A percentile compares a stretch with the other conserved stretches of the same genome.
These are phyloP conservation scores for Taxillus chinensis DNA, from an alignment of 164 flowering plant genomes.

Conservation along the genomic window DNA sequence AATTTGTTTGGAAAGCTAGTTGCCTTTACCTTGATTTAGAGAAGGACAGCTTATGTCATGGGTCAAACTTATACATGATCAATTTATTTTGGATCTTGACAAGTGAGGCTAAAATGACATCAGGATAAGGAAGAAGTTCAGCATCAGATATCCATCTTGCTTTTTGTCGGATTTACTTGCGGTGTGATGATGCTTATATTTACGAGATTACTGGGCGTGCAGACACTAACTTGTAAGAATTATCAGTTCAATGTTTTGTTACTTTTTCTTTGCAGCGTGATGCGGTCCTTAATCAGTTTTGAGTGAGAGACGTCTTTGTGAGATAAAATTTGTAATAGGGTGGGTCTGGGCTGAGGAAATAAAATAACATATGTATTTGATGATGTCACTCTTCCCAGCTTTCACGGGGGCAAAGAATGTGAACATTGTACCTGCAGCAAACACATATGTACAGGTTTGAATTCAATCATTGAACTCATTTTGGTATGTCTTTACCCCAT, in stretches of 20 bases:
- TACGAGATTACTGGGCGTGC: slow-evolving; percentile 53
- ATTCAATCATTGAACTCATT: neutral
- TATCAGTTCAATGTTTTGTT: neutral
- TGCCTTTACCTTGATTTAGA: too few species aligned
- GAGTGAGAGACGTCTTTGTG: too few species aligned
- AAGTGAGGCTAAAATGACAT: slow-evolving; percentile 8
- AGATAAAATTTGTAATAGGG: too few species aligned
- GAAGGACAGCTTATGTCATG: too few species aligned
- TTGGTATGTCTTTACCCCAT: neutral
- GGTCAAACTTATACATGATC: neutral
- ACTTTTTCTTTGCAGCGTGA: neutral
- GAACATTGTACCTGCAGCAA: slow-evolving; percentile 34
- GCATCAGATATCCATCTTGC: slow-evolving; percentile 78
- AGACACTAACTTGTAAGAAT: slow-evolving; percentile 65
- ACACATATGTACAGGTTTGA: slow-evolving; percentile 37
- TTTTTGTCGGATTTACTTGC: slow-evolving; percentile 66
- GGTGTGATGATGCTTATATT: slow-evolving; percentile 75
- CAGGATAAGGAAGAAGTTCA: slow-evolving; percentile 82
- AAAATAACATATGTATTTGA: neutral
- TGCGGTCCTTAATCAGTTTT: neutral
- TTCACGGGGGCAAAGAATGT: slow-evolving; percentile 31
- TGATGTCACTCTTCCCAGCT: slow-evolving; percentile 19
- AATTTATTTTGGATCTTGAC: too few species aligned
- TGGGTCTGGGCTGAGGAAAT: too few species aligned
- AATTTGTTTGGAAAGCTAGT: too few species aligned